A percentile compares a stretch with the other conserved stretches of the same genome.
Evolutionary conservation across 768 basidiomycete genomes (phyloP).

Genomic region (Kwoniella heveanensis): DNA sequence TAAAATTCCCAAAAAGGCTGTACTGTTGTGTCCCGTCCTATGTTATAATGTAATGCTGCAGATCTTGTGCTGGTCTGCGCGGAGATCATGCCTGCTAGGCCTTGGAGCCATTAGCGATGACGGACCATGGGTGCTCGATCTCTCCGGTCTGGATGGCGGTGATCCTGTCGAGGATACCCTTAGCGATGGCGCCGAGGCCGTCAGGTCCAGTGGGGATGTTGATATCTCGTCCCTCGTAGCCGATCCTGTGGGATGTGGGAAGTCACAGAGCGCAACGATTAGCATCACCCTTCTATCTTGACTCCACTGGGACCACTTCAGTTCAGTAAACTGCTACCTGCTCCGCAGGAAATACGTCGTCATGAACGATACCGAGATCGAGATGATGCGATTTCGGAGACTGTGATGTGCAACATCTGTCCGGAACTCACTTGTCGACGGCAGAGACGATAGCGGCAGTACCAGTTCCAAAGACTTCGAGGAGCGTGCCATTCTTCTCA

Average conservation of each 20-base stretch:
- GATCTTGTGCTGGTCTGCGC: no score
- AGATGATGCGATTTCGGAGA: no score
- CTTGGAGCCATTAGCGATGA: constrained; percentile 58
- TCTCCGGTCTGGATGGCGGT: constrained; percentile 74
- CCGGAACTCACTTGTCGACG: constrained; percentile 55
- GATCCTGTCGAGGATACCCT: constrained; percentile 71
- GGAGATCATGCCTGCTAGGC: no score
- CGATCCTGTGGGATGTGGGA: constrained; percentile 57
- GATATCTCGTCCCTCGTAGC: constrained; percentile 64
- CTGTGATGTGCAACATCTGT: no score
- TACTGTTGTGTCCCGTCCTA: no score
- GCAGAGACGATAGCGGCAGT: constrained; percentile 61
- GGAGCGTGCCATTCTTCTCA: constrained; percentile 65
- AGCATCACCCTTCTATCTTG: not conserved
- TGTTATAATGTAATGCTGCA: no score
- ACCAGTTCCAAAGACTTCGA: constrained; percentile 83
- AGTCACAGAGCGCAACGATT: no score
- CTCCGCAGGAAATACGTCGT: no score
- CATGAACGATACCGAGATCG: no score
- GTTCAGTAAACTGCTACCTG: no score
- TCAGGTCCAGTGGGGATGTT: constrained; percentile 67
- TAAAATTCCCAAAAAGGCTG: no score
- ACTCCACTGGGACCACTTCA: no score
- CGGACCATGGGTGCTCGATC: constrained; percentile 70
- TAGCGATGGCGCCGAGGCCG: constrained; percentile 79